Evolutionary conservation across 140 eudicot genomes (phyloP), one percentile per base, ranked within the genome.

Genomic region (Cichorium intybus): DNA sequence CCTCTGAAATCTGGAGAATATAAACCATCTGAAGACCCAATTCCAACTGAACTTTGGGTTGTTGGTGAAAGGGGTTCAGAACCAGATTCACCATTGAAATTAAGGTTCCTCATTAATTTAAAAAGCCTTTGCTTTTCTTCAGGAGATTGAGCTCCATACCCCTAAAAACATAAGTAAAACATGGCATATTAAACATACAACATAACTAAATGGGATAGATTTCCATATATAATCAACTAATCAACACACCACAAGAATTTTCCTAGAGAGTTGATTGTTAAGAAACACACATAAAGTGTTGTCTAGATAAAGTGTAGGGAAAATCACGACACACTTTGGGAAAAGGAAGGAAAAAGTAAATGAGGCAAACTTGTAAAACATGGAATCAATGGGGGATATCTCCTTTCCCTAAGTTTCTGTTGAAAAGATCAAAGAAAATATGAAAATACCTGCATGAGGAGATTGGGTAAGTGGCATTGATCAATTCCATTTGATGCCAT

Each of bases 1-100:
- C 97, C 96, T 63, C 95, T 78, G 70, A 87, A 91, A 37, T 91
- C 97, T 0, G 96, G 79, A 57, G 96, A 82, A 58, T 78, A 82
- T 48, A 71, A 81, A 33, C 89, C 88, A 60, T 91, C 96, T 51
- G 94, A 69, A 23, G 77, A 69, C 64, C 81, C 73, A 31, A 82
- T 73, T 57, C 82, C 92, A 16, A 82, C 79, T 11, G 77, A 75
- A 76, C 83, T 82, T 71, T 84, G 93, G 76, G 84, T n/a, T n/a
- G n/a, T n/a, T n/a, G n/a, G n/a, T n/a, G n/a, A n/a, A n/a, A n/a
- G n/a, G n/a, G n/a, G n/a, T n/a, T n/a, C n/a, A n/a, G n/a, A n/a
- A n/a, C n/a, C n/a, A n/a, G n/a, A n/a, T n/a, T n/a, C n/a, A n/a
- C n/a, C n/a, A n/a, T n/a, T n/a, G n/a, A n/a, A n/a, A n/a, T n/a